A percentile compares a stretch with the other conserved stretches of the same genome.
Evolutionary conservation across 176 grass and related monocot genomes (phyloP).

Genomic region (Aegilops umbellulata): DNA sequence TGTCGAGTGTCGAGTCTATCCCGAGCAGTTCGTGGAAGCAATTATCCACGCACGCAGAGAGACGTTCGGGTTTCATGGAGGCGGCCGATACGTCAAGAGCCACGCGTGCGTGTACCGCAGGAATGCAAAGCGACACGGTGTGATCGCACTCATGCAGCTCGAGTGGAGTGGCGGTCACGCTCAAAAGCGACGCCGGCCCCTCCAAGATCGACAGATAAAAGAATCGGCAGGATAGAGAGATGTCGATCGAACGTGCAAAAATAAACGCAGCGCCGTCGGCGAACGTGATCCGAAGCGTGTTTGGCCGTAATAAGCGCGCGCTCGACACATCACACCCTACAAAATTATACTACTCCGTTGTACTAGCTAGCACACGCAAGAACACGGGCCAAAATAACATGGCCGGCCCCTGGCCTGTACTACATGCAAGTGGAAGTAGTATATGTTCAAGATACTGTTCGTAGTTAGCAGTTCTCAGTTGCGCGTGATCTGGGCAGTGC

Average conservation of each 20-base stretch:
- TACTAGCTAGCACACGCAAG: background rate
- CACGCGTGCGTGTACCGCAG: constrained; percentile 40
- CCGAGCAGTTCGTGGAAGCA: background rate
- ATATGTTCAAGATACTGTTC: background rate
- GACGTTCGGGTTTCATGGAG: background rate
- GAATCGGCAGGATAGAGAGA: background rate
- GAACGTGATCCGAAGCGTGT: constrained; percentile 36
- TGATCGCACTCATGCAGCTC: constrained; percentile 33
- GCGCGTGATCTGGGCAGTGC: background rate
- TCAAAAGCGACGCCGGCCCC: constrained; percentile 32
- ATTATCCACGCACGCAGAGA: background rate
- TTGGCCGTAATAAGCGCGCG: constrained; percentile 23
- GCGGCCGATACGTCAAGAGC: background rate
- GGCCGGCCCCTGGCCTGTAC: background rate
- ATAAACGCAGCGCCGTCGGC: constrained; percentile 26
- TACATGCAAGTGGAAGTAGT: background rate
- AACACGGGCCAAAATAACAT: background rate
- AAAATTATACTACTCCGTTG: background rate
- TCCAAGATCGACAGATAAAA: constrained; percentile 16
- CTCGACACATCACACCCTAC: constrained; percentile 30
- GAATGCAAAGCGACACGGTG: constrained; percentile 15
- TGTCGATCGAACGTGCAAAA: constrained; percentile 8
- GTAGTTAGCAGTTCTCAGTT: background rate
- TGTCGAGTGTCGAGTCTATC: background rate
- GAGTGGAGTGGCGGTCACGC: constrained; percentile 24